Evolutionary conservation across 2,329 filamentous ascomycete species (phyloP).

Genomic region (Diaporthe humulicola): DNA sequence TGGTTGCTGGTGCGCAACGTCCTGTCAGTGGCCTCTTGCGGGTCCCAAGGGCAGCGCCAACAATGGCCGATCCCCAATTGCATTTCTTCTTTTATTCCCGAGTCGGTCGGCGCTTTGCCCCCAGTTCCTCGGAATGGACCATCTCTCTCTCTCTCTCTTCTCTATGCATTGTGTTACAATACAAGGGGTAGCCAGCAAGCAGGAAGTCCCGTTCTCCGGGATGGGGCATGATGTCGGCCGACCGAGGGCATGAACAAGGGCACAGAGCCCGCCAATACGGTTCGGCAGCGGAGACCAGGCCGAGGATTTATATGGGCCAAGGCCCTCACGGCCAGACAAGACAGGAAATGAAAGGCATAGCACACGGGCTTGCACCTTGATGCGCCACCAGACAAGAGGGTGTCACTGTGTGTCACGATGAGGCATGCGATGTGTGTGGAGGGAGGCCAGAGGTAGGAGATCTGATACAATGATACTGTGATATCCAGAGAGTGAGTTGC

Average conservation of each 20-base stretch:
- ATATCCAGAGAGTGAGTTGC: not conserved
- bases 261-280: constrained; percentile 11
- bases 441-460: not conserved
- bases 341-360: constrained; percentile 22
- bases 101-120: not conserved
- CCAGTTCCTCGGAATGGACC: not conserved
- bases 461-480: constrained; percentile 30
- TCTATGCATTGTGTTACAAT: constrained; percentile 3
- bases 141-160: not conserved
- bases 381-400: not conserved
- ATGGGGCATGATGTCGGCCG: constrained; percentile 1
- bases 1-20: not conserved
- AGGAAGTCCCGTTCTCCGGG: not conserved
- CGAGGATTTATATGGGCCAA: constrained; percentile 5
- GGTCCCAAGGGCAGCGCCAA: not conserved
- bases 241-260: not conserved
- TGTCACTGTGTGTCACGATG: constrained; percentile 18
- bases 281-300: not conserved
- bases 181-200: constrained; percentile 15
- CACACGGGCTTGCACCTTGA: constrained; percentile 3
- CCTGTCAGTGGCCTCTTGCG: not conserved
- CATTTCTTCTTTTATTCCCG: not conserved
- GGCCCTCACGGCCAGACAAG: not conserved
- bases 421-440: not conserved
- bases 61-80: not conserved